Evolutionary conservation across 2,329 filamentous ascomycete species (phyloP).

Genomic region (Pseudogymnoascus sp.): DNA sequence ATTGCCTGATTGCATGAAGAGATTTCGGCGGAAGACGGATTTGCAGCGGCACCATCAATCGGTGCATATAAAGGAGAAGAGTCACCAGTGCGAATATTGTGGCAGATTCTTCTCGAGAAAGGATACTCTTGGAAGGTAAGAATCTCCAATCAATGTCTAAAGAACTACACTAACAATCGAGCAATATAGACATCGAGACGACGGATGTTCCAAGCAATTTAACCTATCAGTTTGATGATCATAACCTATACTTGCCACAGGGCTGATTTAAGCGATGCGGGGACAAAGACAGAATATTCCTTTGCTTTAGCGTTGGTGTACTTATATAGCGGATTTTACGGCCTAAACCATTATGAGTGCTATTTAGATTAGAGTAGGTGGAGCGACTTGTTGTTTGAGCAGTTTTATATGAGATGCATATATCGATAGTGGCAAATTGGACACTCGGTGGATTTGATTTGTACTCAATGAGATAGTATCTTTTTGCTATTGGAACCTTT

Average conservation of each 20-base stretch:
- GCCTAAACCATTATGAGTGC: background rate
- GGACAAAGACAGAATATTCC: background rate
- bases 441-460: background rate
- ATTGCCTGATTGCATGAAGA: conserved; percentile 56
- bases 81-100: conserved; percentile 63
- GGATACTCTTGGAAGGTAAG: conserved; percentile 72
- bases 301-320: background rate
- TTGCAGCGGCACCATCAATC: conserved; percentile 53
- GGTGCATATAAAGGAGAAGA: conserved; percentile 66
- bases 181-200: conserved; percentile 58
- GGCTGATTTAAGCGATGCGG: background rate
- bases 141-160: conserved; percentile 13
- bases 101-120: conserved; percentile 65
- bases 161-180: background rate
- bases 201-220: conserved; percentile 63
- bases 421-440: background rate
- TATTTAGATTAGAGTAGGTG: background rate
- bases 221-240: conserved; percentile 16
- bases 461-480: background rate
- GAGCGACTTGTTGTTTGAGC: background rate
- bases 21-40: conserved; percentile 77
- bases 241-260: background rate
- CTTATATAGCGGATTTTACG: background rate
- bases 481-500: background rate
- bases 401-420: background rate